Evolutionary conservation across 176 grass and related monocot species (phyloP).

Genomic region (Pontederia crassipes): DNA sequence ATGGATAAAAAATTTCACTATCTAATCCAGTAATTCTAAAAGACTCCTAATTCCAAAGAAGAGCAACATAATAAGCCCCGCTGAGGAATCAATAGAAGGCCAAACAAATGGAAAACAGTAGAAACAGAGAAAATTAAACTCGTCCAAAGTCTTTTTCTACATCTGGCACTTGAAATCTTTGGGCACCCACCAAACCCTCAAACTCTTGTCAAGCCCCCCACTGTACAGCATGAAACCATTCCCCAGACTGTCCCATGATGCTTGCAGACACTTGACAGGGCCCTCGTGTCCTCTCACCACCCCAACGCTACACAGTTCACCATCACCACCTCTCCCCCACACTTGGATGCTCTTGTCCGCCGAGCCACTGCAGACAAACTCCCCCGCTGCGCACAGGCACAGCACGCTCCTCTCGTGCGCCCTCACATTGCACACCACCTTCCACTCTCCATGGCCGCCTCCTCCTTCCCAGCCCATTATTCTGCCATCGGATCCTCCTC

Average conservation of each 20-base stretch:
- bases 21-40: no score
- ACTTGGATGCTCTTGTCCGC: conserved; percentile 70
- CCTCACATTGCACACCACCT: conserved; percentile 43
- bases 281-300: conserved; percentile 55
- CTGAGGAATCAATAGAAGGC: no score
- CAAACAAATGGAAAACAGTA: no score
- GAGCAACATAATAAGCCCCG: no score
- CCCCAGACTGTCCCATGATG: conserved; percentile 32
- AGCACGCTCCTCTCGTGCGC: conserved; percentile 67
- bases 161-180: neutral
- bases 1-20: no score
- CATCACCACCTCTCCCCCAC: conserved; percentile 38
- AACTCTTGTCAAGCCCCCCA: conserved; percentile 76
- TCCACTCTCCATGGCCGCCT: conserved; percentile 34
- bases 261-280: conserved; percentile 81
- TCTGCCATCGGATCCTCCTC: conserved; percentile 57
- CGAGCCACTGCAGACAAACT: conserved; percentile 71
- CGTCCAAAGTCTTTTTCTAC: no score
- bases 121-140: no score
- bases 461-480: conserved; percentile 38
- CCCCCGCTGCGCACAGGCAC: conserved; percentile 45
- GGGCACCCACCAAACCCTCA: conserved; percentile 94
- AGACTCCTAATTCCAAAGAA: no score
- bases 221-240: conserved; percentile 74
- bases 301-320: conserved; percentile 35